Evolutionary conservation across 768 basidiomycete genomes (phyloP).

Genomic region (Sarcodon sp.): DNA sequence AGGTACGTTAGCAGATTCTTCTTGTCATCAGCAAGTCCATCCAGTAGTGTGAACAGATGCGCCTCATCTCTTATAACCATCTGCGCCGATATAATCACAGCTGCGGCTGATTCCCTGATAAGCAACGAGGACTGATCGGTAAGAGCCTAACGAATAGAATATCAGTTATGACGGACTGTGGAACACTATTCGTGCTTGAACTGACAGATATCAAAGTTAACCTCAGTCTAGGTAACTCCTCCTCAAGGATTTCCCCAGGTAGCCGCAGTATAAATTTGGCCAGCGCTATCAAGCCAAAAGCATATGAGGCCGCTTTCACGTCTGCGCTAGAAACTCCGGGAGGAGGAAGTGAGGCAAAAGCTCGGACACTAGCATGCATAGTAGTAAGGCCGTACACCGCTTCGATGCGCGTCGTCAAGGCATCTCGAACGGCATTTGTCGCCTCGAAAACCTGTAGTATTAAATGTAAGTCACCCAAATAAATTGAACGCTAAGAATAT

Average conservation of each 20-base stretch:
- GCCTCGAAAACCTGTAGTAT: constrained; percentile 61
- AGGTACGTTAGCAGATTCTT: constrained; percentile 83
- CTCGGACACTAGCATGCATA: constrained; percentile 58
- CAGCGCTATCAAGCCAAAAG: constrained; percentile 74
- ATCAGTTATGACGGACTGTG: neutral
- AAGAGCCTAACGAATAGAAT: constrained; percentile 33
- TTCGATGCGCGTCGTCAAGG: constrained; percentile 56
- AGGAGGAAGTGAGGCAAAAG: constrained; percentile 43
- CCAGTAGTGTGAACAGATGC: constrained; percentile 68
- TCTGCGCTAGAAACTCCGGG: constrained; percentile 29
- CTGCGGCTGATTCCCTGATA: constrained; percentile 74
- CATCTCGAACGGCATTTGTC: constrained; percentile 71
- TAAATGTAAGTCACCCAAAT: neutral
- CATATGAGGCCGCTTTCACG: constrained; percentile 53
- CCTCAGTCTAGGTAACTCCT: constrained; percentile 71
- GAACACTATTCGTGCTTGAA: neutral
- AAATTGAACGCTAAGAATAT: constrained; percentile 11
- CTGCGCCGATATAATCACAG: constrained; percentile 74
- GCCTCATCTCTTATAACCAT: constrained; percentile 74
- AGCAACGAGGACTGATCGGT: constrained; percentile 63
- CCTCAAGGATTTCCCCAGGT: constrained; percentile 76
- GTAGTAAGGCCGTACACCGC: constrained; percentile 81
- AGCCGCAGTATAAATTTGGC: constrained; percentile 75
- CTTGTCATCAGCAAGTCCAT: constrained; percentile 79
- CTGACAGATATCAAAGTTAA: constrained; percentile 57